phyloP scores from a whole-genome alignment of 208 protist species.

The Trypanosoma caninum region DNA sequence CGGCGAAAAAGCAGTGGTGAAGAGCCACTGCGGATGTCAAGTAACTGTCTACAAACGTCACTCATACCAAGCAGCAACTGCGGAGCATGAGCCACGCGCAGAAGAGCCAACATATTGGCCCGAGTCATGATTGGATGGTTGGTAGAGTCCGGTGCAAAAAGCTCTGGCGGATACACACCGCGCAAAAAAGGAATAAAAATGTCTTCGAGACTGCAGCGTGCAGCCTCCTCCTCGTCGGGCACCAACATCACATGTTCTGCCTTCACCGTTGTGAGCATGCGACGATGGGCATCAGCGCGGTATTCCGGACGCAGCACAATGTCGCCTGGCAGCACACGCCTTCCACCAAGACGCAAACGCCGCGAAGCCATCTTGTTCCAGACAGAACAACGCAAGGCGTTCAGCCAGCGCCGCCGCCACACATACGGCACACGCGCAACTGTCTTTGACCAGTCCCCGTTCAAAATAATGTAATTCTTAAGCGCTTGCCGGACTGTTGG shows the following conservation, averaged over 20 bases:
- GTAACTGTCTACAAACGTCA: slow-evolving; percentile 37
- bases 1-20: slow-evolving; percentile 71
- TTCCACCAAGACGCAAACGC: slow-evolving; percentile 33
- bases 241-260: slow-evolving; percentile 74
- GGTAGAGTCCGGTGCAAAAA: slow-evolving; percentile 55
- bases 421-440: slow-evolving; percentile 63
- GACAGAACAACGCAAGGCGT: slow-evolving; percentile 62
- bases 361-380: slow-evolving; percentile 84
- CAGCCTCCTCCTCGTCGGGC: slow-evolving; percentile 36
- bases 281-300: slow-evolving; percentile 49
- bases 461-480: slow-evolving; percentile 50
- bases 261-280: slow-evolving; percentile 65
- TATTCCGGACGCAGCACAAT: slow-evolving; percentile 61
- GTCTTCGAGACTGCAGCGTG: slow-evolving; percentile 55
- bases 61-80: slow-evolving; percentile 72
- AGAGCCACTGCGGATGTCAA: slow-evolving; percentile 59
- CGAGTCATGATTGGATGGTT: slow-evolving; percentile 74
- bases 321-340: slow-evolving; percentile 63
- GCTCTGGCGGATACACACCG: slow-evolving; percentile 53
- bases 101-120: slow-evolving; percentile 49
- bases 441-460: slow-evolving; percentile 63
- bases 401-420: slow-evolving; percentile 76
- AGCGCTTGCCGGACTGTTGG: slow-evolving; percentile 62
- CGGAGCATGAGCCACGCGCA: slow-evolving; percentile 55
- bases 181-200: slow-evolving; percentile 83